Evolutionary conservation across 805 yeast species (phyloP), one percentile per base, ranked within the genome.

Genomic region (Maudiozyma bulderi): DNA sequence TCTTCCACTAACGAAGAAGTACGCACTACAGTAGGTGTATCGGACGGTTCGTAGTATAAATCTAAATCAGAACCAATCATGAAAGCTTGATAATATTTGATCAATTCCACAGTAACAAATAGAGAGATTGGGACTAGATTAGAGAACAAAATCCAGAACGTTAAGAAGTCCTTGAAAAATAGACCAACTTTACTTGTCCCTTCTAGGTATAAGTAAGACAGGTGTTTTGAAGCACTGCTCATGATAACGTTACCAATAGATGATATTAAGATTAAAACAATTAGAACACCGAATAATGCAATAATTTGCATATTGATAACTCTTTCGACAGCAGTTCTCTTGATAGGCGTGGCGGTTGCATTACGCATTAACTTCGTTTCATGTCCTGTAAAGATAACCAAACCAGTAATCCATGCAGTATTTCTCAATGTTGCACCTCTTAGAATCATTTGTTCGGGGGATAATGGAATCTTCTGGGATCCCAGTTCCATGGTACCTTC

Each of bases 261-360:
- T 0, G 97, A 90, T 30, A 91, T 78, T 51, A 93, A 66, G 0
- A 96, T 70, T 49, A 93, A 73, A 5, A 78, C 72, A 26, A 91
- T 79, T 54, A 93, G 75, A 49, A 93, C 81, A 30, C 84, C 80
- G 64, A 93, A 93, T 52, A 93, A 71, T 1, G 91, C 95, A 50
- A 93, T 70, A 59, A 93, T 91, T 66, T 93, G 99, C 57, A 86
- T 68, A 64, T 93, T 95, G 58, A 93, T 91, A 68, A 90, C 85
- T 65, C 95, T 80, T 71, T 93, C 99, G 11, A 95, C 97, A 29
- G 95, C 95, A 0, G 99, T 93, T 59, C 95, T 78, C 65, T 93
- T 93, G 60, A 93, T 95, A 9, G 99, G 99, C 2, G 99, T 83
- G 1, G 99, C 97, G 2, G 98, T 90, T 15, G 99, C 99, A 70